Conservation (phyloP, 2,329 filamentous ascomycete genomes). For the Alternaria metachromatica region DNA sequence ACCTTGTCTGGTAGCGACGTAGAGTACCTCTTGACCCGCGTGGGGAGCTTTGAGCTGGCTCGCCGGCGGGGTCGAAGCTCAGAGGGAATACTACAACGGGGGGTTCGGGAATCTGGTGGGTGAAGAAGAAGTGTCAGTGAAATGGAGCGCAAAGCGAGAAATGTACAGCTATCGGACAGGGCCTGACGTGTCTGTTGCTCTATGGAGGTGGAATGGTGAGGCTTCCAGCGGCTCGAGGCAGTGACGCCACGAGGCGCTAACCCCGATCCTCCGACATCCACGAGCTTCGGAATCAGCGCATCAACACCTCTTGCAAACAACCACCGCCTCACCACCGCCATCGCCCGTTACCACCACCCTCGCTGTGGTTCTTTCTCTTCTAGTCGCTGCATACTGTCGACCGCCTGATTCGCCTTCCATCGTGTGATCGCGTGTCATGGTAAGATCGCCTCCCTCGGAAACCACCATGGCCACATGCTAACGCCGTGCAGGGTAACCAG, state of each 20-base stretch:
- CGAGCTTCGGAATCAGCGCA: constrained; percentile 34
- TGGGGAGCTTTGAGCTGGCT: constrained; percentile 12
- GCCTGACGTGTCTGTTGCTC: constrained; percentile 44
- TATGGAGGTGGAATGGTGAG: constrained; percentile 36
- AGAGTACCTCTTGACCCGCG: constrained; percentile 19
- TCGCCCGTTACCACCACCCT: constrained; percentile 19
- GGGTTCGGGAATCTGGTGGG: not conserved
- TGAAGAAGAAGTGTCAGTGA: not conserved
- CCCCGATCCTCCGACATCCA: constrained; percentile 16
- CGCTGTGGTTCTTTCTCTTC: not conserved
- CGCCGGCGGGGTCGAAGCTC: constrained; percentile 14
- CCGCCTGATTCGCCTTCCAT: not conserved
- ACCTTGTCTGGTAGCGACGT: not conserved
- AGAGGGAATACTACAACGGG: not conserved
- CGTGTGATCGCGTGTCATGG: constrained; percentile 41
- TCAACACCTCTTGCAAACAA: constrained; percentile 44
- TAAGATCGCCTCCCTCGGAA: constrained; percentile 31
- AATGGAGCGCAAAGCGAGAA: not conserved
- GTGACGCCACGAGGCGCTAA: constrained; percentile 31
- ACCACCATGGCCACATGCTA: constrained; percentile 45
- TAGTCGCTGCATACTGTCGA: not conserved
- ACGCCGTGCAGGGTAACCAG: constrained; percentile 70
- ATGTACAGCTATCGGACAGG: constrained; percentile 3
- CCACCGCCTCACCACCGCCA: constrained; percentile 24
- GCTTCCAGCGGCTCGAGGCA: constrained; percentile 23